These are phyloP conservation scores for Boletus rubescentipes DNA, from an alignment of 768 basidiomycete genomes.

Conservation along the genomic window DNA sequence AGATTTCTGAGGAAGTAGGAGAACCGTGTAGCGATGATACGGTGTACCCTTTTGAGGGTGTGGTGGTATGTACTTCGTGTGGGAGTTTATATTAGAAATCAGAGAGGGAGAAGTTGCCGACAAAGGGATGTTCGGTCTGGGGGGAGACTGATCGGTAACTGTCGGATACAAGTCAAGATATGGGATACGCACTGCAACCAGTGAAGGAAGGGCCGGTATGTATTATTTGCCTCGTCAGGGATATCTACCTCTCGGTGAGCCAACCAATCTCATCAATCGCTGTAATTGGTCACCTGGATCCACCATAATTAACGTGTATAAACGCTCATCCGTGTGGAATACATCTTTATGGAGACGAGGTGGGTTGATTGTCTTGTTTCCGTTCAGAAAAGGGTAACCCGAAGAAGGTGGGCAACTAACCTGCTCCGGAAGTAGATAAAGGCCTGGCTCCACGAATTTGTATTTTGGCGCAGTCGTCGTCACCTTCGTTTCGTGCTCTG, in stretches of 20 bases:
- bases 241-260: constrained; percentile 6
- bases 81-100: constrained; percentile 46
- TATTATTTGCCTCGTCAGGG: constrained; percentile 50
- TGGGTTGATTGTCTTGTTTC: constrained; percentile 55
- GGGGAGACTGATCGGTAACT: neutral
- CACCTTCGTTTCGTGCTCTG: constrained; percentile 26
- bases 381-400: constrained; percentile 1
- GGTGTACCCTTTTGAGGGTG: constrained; percentile 88
- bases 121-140: constrained; percentile 80
- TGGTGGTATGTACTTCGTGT: constrained; percentile 83
- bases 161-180: neutral
- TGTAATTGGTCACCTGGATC: constrained; percentile 67
- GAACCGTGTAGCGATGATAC: constrained; percentile 84
- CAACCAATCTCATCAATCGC: neutral
- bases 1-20: constrained; percentile 73
- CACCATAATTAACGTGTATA: constrained; percentile 88
- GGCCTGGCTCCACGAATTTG: constrained; percentile 65
- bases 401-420: constrained; percentile 37
- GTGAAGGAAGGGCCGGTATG: constrained; percentile 76
- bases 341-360: constrained; percentile 71
- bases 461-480: constrained; percentile 25
- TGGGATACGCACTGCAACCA: constrained; percentile 70
- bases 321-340: constrained; percentile 75
- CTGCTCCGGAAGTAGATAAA: constrained; percentile 65
- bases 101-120: constrained; percentile 49